Evolutionary conservation across 805 yeast species (phyloP), one percentile per base, ranked within the genome.

Genomic region (Blastobotrys attinorum): DNA sequence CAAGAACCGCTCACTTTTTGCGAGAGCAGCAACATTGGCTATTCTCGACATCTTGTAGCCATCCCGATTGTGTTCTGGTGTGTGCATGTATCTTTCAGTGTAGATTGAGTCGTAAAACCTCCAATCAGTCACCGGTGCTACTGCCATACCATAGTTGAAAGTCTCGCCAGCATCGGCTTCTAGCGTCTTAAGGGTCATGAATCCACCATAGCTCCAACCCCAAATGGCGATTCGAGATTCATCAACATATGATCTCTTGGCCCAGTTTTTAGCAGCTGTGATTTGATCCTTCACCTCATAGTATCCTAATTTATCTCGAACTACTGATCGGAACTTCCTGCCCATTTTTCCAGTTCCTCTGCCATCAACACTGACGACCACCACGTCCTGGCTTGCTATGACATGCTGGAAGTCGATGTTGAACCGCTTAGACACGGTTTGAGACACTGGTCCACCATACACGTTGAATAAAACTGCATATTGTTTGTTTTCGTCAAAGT

Each of bases 171-270:
- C 71, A 62, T 92, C 97, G 18, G 71, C 70, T 63, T 92, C 97
- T 38, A 92, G 66, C 0, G 95, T 83, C 64, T 89, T 92, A 54
- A 92, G 72, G 0, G 98, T 88, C 72, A 87, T 74, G 59, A 77
- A 92, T 0, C 97, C 98, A 39, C 98, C 98, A 60, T 90, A 92
- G 18, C 95, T 84, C 98, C 98, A 92, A 6, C 98, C 98, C 90
- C 97, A 92, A 44, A 90, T 76, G 0, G 95, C 94, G 10, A 86
- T 79, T 47, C 76, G 73, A 3, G 72, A 66, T 20, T 67, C 62
- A 58, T 89, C 84, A 34, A 92, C 82, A 56, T 81, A 90, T 2
- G 69, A 47, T 52, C 73, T 75, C 3, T 63, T 39, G 2, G 76
- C 71, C 83, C 92, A 90, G 1, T 70, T 50, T 50, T 77, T 76